Evolutionary conservation across 148 eudicot species (phyloP).

Genomic region (Suaeda aralocaspica): DNA sequence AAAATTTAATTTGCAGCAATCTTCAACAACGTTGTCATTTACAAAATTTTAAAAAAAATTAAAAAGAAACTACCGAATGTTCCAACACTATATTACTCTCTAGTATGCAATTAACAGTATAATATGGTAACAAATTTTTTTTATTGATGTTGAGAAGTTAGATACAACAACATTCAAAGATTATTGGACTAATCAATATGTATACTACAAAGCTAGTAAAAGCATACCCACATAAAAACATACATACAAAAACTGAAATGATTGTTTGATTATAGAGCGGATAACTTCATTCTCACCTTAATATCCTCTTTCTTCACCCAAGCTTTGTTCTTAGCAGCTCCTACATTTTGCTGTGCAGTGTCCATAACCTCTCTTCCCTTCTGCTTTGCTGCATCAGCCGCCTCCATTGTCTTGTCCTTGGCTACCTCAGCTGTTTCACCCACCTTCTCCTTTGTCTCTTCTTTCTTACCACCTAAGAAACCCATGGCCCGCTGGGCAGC

Average conservation of each 20-base stretch:
- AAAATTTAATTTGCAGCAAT: too few species aligned
- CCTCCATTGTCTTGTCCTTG: slow-evolving; percentile 27
- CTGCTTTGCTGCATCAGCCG: slow-evolving; percentile 22
- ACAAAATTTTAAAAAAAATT: too few species aligned
- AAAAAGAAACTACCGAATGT: too few species aligned
- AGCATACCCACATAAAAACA: background rate
- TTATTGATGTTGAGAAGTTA: background rate
- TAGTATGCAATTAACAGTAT: too few species aligned
- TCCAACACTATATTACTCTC: too few species aligned
- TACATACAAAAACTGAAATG: background rate
- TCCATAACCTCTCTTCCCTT: slow-evolving; percentile 14
- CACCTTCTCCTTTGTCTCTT: slow-evolving; percentile 29
- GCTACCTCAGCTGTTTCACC: slow-evolving; percentile 25
- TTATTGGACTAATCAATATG: background rate
- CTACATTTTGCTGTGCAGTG: slow-evolving; percentile 13
- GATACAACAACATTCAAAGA: background rate
- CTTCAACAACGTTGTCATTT: too few species aligned
- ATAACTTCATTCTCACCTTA: slow-evolving; percentile 38
- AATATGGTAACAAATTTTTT: too few species aligned
- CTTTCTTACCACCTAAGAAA: slow-evolving; percentile 25
- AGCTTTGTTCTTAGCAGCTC: slow-evolving; percentile 21
- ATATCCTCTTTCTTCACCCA: slow-evolving; percentile 37
- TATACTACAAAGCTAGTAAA: background rate
- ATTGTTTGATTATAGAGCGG: slow-evolving; percentile 20
- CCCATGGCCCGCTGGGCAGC: slow-evolving; percentile 33